These are phyloP conservation scores for Rhodosporidiobolus sp. DNA, from an alignment of 768 basidiomycete genomes.

Conservation along the genomic window DNA sequence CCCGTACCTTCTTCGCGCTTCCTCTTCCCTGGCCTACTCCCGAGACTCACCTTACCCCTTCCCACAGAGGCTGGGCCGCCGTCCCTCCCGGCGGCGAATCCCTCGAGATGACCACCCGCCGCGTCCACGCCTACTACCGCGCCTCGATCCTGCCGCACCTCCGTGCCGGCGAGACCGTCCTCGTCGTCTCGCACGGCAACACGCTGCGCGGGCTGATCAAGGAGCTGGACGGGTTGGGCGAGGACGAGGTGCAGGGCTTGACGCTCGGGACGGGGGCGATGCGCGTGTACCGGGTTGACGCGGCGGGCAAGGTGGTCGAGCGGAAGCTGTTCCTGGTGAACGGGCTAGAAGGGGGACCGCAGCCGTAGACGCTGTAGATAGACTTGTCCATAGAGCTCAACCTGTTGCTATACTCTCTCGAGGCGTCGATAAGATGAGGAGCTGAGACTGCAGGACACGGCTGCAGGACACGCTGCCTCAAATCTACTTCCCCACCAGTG, in stretches of 20 bases:
- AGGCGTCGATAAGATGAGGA: too few species aligned
- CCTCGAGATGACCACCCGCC: constrained; percentile 6
- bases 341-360: constrained; percentile 9
- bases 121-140: constrained; percentile 16
- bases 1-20: too few species aligned
- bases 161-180: not conserved
- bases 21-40: too few species aligned
- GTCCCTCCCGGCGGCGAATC: constrained; percentile 18
- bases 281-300: constrained; percentile 10
- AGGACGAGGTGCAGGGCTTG: constrained; percentile 7
- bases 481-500: not conserved
- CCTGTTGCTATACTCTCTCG: not conserved
- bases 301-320: not conserved
- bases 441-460: too few species aligned
- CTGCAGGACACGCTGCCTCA: too few species aligned
- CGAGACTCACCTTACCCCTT: too few species aligned
- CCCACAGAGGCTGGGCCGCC: not conserved
- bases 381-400: not conserved
- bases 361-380: not conserved
- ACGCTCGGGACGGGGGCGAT: constrained; percentile 18
- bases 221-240: constrained; percentile 13
- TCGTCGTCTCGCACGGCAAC: constrained; percentile 19
- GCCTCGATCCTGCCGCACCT: constrained; percentile 1
- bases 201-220: constrained; percentile 16
- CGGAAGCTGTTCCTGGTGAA: constrained; percentile 4